phyloP scores from a whole-genome alignment of 2,329 filamentous ascomycete species.

The Aureobasidium sp. region DNA sequence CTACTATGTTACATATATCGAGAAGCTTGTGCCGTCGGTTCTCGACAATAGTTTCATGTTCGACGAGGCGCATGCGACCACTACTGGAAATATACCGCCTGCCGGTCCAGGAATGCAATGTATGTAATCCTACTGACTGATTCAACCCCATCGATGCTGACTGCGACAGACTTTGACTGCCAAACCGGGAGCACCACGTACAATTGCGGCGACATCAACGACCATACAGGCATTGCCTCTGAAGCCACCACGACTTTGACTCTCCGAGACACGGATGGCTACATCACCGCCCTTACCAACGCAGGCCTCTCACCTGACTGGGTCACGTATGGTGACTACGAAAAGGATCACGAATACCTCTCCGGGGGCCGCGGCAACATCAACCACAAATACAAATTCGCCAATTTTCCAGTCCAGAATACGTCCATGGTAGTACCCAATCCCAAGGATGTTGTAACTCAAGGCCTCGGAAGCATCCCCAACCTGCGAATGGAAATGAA shows the following conservation, averaged over 20 bases:
- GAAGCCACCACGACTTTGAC: background rate
- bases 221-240: background rate
- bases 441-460: slow-evolving; percentile 18
- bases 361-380: background rate
- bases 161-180: slow-evolving; percentile 23
- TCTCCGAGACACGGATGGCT: slow-evolving; percentile 14
- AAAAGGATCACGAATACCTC: background rate
- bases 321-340: slow-evolving; percentile 15
- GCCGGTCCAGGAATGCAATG: slow-evolving; percentile 10
- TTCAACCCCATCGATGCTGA: slow-evolving; percentile 4
- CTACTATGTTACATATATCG: slow-evolving; percentile 17
- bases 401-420: slow-evolving; percentile 15
- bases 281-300: background rate
- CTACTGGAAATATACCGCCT: background rate
- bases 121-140: slow-evolving; percentile 10
- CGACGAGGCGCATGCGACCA: background rate
- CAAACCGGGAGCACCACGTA: too few species aligned
- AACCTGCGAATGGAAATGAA: slow-evolving; percentile 17
- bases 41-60: slow-evolving; percentile 21
- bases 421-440: slow-evolving; percentile 12
- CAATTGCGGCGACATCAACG: too few species aligned
- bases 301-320: slow-evolving; percentile 17
- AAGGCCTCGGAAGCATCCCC: slow-evolving; percentile 21
- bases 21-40: slow-evolving; percentile 11
- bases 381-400: slow-evolving; percentile 5